Conservation (phyloP, 2,329 filamentous ascomycete species). For the Fusarium duplospermum region DNA sequence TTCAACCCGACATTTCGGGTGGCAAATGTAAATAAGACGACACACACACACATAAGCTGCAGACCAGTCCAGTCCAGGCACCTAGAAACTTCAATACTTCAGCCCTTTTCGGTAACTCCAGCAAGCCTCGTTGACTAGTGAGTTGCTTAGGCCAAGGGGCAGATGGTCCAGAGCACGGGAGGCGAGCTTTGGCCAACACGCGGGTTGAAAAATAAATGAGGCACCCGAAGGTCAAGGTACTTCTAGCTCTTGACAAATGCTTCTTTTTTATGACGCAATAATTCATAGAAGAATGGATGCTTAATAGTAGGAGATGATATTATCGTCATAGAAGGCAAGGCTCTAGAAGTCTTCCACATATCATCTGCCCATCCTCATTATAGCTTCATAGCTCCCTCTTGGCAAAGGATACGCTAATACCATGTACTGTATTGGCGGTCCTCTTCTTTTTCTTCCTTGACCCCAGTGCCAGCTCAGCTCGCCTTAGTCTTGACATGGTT, state of each 20-base stretch:
- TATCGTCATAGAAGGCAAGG: background rate
- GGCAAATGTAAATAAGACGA: slow-evolving; percentile 1
- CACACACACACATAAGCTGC: slow-evolving; percentile 17
- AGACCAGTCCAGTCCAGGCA: slow-evolving; percentile 21
- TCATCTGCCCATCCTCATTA: background rate
- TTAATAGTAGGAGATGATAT: background rate
- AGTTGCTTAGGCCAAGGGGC: slow-evolving; percentile 38
- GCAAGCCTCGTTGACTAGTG: slow-evolving; percentile 21
- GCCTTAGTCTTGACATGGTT: slow-evolving; percentile 18
- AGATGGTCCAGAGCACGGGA: slow-evolving; percentile 18
- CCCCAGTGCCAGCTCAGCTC: slow-evolving; percentile 15
- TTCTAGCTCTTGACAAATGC: background rate
- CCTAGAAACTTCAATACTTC: slow-evolving; percentile 26
- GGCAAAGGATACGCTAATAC: background rate
- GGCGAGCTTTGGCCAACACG: background rate
- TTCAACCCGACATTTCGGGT: background rate
- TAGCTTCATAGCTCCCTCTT: background rate
- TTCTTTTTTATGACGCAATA: background rate
- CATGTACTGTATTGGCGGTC: background rate
- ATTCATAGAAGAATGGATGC: background rate
- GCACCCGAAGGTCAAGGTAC: background rate
- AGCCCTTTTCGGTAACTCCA: slow-evolving; percentile 30
- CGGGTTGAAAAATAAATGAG: background rate
- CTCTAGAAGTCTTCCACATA: background rate
- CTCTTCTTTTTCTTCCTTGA: background rate